Evolutionary conservation across 1,284 basidiomycete genomes (phyloP).

Genomic region (Cutaneotrichosporon cavernicola): DNA sequence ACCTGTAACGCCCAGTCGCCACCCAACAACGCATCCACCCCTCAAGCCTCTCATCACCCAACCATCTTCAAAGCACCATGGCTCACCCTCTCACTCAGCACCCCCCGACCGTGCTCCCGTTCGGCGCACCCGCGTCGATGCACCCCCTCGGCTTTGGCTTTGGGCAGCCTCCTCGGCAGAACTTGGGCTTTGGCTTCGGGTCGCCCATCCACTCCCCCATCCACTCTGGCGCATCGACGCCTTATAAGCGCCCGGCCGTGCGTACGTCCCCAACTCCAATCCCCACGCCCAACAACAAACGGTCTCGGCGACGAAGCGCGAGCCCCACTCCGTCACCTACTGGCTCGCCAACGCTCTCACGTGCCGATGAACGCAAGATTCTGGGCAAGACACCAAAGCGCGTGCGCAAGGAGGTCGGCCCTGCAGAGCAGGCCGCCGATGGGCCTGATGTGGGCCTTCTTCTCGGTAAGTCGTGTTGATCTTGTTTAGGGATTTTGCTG

Average conservation of each 20-base stretch:
- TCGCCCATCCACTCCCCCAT: conserved; percentile 10
- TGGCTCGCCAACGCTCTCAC: conserved; percentile 22
- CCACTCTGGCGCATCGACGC: conserved; percentile 14
- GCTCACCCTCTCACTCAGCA: conserved; percentile 50
- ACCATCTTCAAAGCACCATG: conserved; percentile 28
- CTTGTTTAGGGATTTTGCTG: not conserved
- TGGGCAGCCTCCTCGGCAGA: conserved; percentile 27
- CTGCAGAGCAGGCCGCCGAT: conserved; percentile 15
- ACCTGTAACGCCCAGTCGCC: not conserved
- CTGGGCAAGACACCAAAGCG: conserved; percentile 35
- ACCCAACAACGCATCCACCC: not conserved
- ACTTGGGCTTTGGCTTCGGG: conserved; percentile 20
- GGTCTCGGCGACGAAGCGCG: conserved; percentile 28
- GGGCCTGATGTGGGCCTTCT: conserved; percentile 45
- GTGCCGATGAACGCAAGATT: conserved; percentile 18
- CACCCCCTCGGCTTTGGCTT: conserved; percentile 47
- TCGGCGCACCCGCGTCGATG: conserved; percentile 41
- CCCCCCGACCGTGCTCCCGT: conserved; percentile 43
- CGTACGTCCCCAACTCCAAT: conserved; percentile 24
- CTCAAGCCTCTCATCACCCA: not conserved
- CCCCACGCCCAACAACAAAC: conserved; percentile 26
- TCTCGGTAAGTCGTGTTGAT: conserved; percentile 36
- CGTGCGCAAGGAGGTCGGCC: conserved; percentile 24
- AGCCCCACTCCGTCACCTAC: conserved; percentile 32
- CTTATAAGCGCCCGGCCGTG: conserved; percentile 15